Evolutionary conservation across 345 rosid species (phyloP).

Genomic region (Camelina hispida): DNA sequence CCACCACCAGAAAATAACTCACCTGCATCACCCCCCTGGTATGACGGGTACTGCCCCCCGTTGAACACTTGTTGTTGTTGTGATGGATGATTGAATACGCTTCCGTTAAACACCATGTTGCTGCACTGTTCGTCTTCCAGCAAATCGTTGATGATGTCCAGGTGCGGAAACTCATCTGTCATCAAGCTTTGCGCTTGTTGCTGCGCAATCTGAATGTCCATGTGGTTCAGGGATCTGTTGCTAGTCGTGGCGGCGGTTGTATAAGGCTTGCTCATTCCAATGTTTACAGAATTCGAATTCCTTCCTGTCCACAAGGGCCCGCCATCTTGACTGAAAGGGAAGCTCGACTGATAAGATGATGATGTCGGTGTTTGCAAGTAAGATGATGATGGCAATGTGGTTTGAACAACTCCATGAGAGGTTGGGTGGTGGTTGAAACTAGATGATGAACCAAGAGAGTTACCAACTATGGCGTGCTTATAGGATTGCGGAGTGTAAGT

Average conservation of each 20-base stretch:
- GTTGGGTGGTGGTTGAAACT: slow-evolving; percentile 51
- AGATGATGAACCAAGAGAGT: slow-evolving; percentile 57
- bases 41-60: slow-evolving; percentile 57
- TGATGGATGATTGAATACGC: slow-evolving; percentile 41
- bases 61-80: slow-evolving; percentile 60
- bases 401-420: slow-evolving; percentile 59
- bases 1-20: slow-evolving; percentile 53
- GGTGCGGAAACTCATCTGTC: slow-evolving; percentile 92
- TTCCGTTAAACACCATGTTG: slow-evolving; percentile 45
- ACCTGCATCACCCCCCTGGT: slow-evolving; percentile 56
- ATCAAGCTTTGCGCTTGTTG: slow-evolving; percentile 56
- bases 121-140: slow-evolving; percentile 83
- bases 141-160: slow-evolving; percentile 94
- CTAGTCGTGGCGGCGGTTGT: slow-evolving; percentile 1
- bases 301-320: slow-evolving; percentile 58
- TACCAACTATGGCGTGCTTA: slow-evolving; percentile 80
- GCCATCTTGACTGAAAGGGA: slow-evolving; percentile 50
- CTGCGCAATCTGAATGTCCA: slow-evolving; percentile 52
- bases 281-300: slow-evolving; percentile 29
- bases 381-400: slow-evolving; percentile 47
- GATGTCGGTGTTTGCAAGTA: slow-evolving; percentile 52
- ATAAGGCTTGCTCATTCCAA: slow-evolving; percentile 36
- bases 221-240: slow-evolving; percentile 36
- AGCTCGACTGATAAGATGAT: slow-evolving; percentile 57
- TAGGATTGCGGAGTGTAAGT: slow-evolving; percentile 74